Percentiles rank a stretch among this genome's conserved stretches.
Evolutionary conservation across 192 early-diverging fungal species (phyloP).

Genomic region (Entophlyctis helioformis): DNA sequence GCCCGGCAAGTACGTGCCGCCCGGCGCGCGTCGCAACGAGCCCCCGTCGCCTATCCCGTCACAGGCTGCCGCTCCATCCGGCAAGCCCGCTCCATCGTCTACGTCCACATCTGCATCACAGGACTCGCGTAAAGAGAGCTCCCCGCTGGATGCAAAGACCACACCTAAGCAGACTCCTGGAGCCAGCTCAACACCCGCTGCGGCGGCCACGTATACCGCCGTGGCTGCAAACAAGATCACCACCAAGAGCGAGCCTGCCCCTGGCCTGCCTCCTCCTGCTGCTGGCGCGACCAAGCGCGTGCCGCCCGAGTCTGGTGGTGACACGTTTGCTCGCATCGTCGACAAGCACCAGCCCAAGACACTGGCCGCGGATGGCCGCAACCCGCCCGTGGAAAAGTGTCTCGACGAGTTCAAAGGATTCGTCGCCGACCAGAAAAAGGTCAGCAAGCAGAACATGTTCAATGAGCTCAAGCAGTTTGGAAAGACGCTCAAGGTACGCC

Average conservation of each 20-base stretch:
- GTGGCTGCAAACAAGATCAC: too few species aligned
- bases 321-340: too few species aligned
- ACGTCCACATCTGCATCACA: background rate
- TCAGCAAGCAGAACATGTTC: background rate
- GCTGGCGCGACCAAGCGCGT: background rate
- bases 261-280: conserved; percentile 2
- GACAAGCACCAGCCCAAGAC: too few species aligned
- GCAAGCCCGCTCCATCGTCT: background rate
- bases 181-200: background rate
- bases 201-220: conserved; percentile 2
- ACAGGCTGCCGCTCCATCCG: background rate
- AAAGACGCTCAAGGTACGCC: conserved; percentile 1
- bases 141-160: conserved; percentile 2
- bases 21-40: conserved; percentile 35
- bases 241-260: too few species aligned
- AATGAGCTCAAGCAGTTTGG: conserved; percentile 50
- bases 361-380: too few species aligned
- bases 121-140: too few species aligned
- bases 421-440: too few species aligned
- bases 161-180: background rate
- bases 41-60: background rate
- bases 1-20: conserved; percentile 81
- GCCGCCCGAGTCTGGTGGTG: too few species aligned
- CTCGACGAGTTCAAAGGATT: too few species aligned
- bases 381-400: too few species aligned